Base-by-base conservation (phyloP, 176 grass and related monocot genomes). In the Otatea glauca region DNA sequence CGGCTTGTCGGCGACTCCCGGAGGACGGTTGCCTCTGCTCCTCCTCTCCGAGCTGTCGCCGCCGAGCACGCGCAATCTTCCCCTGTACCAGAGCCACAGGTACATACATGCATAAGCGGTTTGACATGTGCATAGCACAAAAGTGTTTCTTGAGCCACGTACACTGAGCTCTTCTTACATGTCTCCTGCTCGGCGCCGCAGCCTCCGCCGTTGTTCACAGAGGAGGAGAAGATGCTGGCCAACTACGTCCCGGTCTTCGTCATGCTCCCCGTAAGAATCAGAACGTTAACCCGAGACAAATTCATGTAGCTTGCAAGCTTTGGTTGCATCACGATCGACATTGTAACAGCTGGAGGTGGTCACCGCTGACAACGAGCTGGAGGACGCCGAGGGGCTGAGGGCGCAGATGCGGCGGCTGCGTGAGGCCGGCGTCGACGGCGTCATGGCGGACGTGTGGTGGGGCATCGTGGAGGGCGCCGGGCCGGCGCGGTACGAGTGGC, bases 371-470 rank as follows among this genome's bases (percentile, higher is more conserved):
- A 92, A 94, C 84, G 75, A 78, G 79, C 44, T 94, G 39, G 24
- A 65, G 25, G 92, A 92, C 81, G 65, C 90, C 45, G 90, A 60
- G 67, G 65, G 7, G 4, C 78, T 97, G 12, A 78, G 90, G 12
- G 59, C 48, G 60, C 68, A 78, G 75, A 86, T 97, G 32, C 83
- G 88, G 79, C 78, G 72, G 49, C 90, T 97, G 62, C 55, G 62
- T 5, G 85, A 18, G 2, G 92, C 92, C 0, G 81, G 83, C 16
- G 84, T 94, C 0, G 88, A 97, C 72, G 88, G 90, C 60, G 75
- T 97, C 9, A 97, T 97, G 92, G 86, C 85, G 66, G 95, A 97
- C 10, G 86, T 94, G 47, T 92, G 92, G 92, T 94, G 90, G 95
- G 92, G 95, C 34, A 78, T 92, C 68, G 89, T 91, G 12, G 95